Conservation (phyloP, 371 early-diverging fungal genomes). For the Encephalitozoon intestinalis region DNA sequence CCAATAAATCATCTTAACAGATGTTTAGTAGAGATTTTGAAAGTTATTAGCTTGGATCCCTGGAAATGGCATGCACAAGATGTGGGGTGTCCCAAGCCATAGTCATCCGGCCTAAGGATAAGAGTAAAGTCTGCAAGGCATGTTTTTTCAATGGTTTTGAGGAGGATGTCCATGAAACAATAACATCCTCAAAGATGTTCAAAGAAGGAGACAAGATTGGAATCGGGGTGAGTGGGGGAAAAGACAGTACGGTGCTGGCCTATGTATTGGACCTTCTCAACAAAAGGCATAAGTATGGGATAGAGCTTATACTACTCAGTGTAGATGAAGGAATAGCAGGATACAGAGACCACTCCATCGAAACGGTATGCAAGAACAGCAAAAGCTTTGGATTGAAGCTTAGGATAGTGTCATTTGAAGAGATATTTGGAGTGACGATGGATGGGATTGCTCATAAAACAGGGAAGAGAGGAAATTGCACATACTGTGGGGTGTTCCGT, state of each 20-base stretch:
- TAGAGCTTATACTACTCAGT: conserved; percentile 79
- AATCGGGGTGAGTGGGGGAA: conserved; percentile 93
- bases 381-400: conserved; percentile 80
- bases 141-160: conserved; percentile 91
- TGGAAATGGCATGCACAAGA: conserved; percentile 57
- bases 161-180: conserved; percentile 85
- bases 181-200: conserved; percentile 73
- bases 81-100: conserved; percentile 66
- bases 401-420: conserved; percentile 81
- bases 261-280: conserved; percentile 85
- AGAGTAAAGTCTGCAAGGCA: conserved; percentile 74
- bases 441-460: conserved; percentile 79
- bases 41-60: neutral
- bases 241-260: conserved; percentile 95
- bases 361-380: conserved; percentile 87
- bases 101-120: conserved; percentile 81
- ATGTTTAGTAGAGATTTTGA: neutral
- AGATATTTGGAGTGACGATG: conserved; percentile 91
- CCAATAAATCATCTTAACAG: neutral
- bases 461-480: conserved; percentile 93
- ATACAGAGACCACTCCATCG: conserved; percentile 93
- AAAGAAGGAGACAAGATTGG: conserved; percentile 77
- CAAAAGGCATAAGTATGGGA: conserved; percentile 79
- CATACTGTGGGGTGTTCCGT: conserved; percentile 96
- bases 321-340: conserved; percentile 99